These are phyloP conservation scores for Metarhizium sp. DNA, from an alignment of 2,329 filamentous ascomycete species.

Conservation along the genomic window DNA sequence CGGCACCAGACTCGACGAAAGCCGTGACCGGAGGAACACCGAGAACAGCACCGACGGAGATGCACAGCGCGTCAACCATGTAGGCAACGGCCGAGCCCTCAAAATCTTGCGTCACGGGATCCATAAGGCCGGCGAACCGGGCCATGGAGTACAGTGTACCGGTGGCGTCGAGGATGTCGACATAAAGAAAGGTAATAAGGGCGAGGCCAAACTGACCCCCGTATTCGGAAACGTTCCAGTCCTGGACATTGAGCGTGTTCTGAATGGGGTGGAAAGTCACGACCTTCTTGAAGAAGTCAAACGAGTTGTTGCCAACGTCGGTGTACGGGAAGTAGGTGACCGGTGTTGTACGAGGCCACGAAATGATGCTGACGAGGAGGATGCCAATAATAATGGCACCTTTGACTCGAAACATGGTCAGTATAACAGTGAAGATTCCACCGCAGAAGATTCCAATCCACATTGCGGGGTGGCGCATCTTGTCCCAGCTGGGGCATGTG, in stretches of 20 bases:
- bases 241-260: slow-evolving; percentile 58
- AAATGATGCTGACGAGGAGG: slow-evolving; percentile 75
- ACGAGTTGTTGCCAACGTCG: slow-evolving; percentile 55
- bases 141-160: slow-evolving; percentile 88
- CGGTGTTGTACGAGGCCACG: slow-evolving; percentile 68
- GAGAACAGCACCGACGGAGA: slow-evolving; percentile 71
- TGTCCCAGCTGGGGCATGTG: slow-evolving; percentile 50
- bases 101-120: slow-evolving; percentile 77
- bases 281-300: slow-evolving; percentile 83
- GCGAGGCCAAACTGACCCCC: slow-evolving; percentile 73
- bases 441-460: slow-evolving; percentile 88
- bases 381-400: slow-evolving; percentile 81
- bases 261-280: slow-evolving; percentile 74
- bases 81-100: slow-evolving; percentile 79
- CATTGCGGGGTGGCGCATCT: slow-evolving; percentile 77
- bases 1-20: slow-evolving; percentile 82
- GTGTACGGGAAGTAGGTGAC: slow-evolving; percentile 79
- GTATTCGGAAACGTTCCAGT: slow-evolving; percentile 62
- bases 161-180: slow-evolving; percentile 81
- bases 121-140: slow-evolving; percentile 69
- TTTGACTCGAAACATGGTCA: slow-evolving; percentile 82
- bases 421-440: slow-evolving; percentile 66
- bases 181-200: slow-evolving; percentile 81
- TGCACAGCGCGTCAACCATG: slow-evolving; percentile 68
- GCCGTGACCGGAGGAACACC: slow-evolving; percentile 76